These are phyloP conservation scores for Russula abietina DNA, from an alignment of 768 basidiomycete genomes.

Conservation along the genomic window DNA sequence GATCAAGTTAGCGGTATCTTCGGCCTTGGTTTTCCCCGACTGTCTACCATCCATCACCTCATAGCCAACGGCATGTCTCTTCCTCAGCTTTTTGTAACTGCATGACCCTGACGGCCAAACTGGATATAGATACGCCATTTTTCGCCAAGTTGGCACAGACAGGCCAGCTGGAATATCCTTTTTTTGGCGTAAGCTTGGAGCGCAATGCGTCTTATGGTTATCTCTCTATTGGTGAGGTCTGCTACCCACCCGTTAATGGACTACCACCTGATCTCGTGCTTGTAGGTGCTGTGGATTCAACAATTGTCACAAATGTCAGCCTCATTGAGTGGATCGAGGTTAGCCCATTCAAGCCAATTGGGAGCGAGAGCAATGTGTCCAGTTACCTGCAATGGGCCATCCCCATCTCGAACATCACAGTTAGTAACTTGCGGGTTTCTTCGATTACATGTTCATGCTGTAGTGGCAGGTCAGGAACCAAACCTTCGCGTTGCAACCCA, in stretches of 20 bases:
- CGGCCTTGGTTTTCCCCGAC: conserved; percentile 69
- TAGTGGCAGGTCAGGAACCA: conserved; percentile 8
- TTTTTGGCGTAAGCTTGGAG: conserved; percentile 68
- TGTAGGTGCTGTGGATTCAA: conserved; percentile 68
- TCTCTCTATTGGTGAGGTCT: conserved; percentile 52
- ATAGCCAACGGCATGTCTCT: conserved; percentile 44
- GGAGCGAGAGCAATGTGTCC: conserved; percentile 48
- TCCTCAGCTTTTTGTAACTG: neutral
- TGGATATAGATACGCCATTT: conserved; percentile 59
- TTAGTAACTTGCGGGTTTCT: conserved; percentile 30
- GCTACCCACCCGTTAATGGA: neutral
- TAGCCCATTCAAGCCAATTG: conserved; percentile 64
- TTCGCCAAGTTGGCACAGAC: conserved; percentile 54
- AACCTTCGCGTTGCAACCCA: conserved; percentile 48
- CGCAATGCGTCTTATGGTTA: conserved; percentile 51
- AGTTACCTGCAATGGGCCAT: conserved; percentile 77
- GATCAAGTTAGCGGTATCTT: conserved; percentile 66
- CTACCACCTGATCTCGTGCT: conserved; percentile 4
- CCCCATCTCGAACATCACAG: conserved; percentile 49
- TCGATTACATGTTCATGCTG: neutral
- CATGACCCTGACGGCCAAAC: neutral
- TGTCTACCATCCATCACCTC: conserved; percentile 51
- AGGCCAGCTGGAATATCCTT: conserved; percentile 63
- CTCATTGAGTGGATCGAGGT: conserved; percentile 70
- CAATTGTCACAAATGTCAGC: conserved; percentile 55